These are phyloP conservation scores for Trichaptum fuscoviolaceum DNA, from an alignment of 768 basidiomycete species.

Conservation along the genomic window DNA sequence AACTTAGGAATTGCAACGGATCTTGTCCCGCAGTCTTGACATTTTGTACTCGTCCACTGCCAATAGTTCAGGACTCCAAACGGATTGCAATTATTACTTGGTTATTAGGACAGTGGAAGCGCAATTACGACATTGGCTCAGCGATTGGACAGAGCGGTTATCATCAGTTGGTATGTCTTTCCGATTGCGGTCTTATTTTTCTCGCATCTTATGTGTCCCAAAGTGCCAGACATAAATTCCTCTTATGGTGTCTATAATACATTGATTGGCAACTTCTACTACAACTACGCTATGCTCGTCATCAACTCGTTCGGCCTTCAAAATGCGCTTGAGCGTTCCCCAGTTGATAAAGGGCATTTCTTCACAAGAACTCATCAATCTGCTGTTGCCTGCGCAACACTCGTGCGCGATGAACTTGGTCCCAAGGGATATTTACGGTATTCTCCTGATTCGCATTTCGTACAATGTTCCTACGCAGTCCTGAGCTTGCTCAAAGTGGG, in stretches of 20 bases:
- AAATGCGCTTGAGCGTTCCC: constrained; percentile 80
- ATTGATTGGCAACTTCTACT: constrained; percentile 66
- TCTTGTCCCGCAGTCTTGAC: constrained; percentile 84
- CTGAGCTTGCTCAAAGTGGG: constrained; percentile 85
- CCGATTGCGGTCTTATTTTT: background rate
- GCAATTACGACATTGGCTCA: constrained; percentile 60
- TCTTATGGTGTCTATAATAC: constrained; percentile 22
- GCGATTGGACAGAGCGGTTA: constrained; percentile 38
- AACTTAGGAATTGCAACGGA: constrained; percentile 76
- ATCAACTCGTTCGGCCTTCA: constrained; percentile 96
- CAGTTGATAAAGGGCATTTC: constrained; percentile 76
- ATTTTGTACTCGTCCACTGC: constrained; percentile 74
- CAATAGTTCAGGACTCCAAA: constrained; percentile 76
- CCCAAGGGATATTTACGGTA: constrained; percentile 75
- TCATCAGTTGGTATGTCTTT: background rate
- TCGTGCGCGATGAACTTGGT: constrained; percentile 76
- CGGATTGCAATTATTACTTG: constrained; percentile 79
- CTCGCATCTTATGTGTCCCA: background rate
- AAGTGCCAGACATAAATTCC: constrained; percentile 20
- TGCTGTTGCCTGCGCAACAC: constrained; percentile 61
- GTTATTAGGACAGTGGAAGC: constrained; percentile 81
- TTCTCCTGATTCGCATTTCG: constrained; percentile 87
- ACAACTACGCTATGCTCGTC: constrained; percentile 81
- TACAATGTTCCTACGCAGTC: constrained; percentile 89
- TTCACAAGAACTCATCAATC: constrained; percentile 73